Conservation (phyloP, 78 protist species). For the Guillardia theta region DNA sequence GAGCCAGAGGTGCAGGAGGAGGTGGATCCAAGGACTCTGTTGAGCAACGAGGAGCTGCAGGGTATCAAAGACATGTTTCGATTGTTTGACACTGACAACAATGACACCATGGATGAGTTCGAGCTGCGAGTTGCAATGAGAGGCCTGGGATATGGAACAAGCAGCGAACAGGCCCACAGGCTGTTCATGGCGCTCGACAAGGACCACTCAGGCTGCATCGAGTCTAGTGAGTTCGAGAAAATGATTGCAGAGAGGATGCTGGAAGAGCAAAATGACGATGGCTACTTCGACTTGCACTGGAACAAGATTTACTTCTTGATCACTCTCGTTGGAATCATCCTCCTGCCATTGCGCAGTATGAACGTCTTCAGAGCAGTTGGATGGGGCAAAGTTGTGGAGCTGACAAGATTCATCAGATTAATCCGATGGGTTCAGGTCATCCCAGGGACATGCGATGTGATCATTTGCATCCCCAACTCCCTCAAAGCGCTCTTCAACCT, state of each 20-base stretch:
- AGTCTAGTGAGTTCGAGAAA: neutral
- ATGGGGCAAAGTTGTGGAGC: too few species aligned
- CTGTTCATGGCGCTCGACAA: neutral
- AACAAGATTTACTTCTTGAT: too few species aligned
- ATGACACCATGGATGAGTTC: neutral
- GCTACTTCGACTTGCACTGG: neutral
- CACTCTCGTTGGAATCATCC: too few species aligned
- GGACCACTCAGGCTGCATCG: neutral
- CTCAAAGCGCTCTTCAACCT: neutral
- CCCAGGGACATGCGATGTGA: too few species aligned
- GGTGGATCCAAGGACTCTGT: too few species aligned
- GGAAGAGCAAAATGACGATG: neutral
- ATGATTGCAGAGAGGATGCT: neutral
- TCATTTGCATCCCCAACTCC: neutral
- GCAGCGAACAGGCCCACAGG: neutral
- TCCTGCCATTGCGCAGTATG: too few species aligned
- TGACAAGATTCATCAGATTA: too few species aligned
- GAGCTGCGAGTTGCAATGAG: neutral
- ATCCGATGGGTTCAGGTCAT: too few species aligned
- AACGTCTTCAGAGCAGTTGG: too few species aligned
- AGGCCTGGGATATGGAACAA: neutral
- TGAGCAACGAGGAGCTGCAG: constrained; percentile 50
- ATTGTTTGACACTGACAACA: neutral
- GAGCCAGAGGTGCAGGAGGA: too few species aligned
- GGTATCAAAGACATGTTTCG: constrained; percentile 2